phyloP scores from a whole-genome alignment of 2,329 filamentous ascomycete species.

The Phoma sp. region DNA sequence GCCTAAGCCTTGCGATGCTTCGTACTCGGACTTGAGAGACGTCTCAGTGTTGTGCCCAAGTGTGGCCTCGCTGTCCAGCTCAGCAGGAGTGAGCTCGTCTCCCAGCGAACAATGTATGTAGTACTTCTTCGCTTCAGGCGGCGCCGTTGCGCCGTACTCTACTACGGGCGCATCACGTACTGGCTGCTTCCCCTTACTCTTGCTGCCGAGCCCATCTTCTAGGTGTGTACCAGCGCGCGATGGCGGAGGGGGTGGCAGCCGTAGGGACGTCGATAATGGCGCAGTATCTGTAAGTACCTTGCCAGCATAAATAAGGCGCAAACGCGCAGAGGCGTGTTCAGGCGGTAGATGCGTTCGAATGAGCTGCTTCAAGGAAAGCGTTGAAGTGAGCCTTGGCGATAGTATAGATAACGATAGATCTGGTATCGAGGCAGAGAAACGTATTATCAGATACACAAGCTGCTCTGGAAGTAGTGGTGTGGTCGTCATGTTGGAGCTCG shows the following conservation, averaged over 20 bases:
- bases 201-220: slow-evolving; percentile 38
- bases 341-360: slow-evolving; percentile 74
- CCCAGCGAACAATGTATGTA: slow-evolving; percentile 98
- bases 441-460: slow-evolving; percentile 77
- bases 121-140: slow-evolving; percentile 59
- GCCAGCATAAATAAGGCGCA: slow-evolving; percentile 89
- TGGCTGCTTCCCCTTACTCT: slow-evolving; percentile 71
- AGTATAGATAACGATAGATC: slow-evolving; percentile 82
- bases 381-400: slow-evolving; percentile 70
- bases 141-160: slow-evolving; percentile 28
- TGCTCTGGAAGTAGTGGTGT: slow-evolving; percentile 43
- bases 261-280: slow-evolving; percentile 71
- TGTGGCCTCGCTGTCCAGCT: slow-evolving; percentile 71
- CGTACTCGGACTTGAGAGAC: slow-evolving; percentile 41
- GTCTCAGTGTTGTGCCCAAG: slow-evolving; percentile 48
- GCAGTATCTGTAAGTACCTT: slow-evolving; percentile 79
- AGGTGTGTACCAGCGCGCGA: slow-evolving; percentile 43
- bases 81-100: slow-evolving; percentile 68
- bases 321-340: slow-evolving; percentile 68
- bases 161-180: slow-evolving; percentile 54
- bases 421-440: slow-evolving; percentile 84
- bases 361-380: slow-evolving; percentile 79
- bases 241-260: slow-evolving; percentile 64
- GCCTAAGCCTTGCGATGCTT: slow-evolving; percentile 19
- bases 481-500: slow-evolving; percentile 33